Percentiles rank a stretch among this genome's conserved stretches.
Conservation (phyloP, 306 rosid genomes). For the Sphenostylis stenocarpa region DNA sequence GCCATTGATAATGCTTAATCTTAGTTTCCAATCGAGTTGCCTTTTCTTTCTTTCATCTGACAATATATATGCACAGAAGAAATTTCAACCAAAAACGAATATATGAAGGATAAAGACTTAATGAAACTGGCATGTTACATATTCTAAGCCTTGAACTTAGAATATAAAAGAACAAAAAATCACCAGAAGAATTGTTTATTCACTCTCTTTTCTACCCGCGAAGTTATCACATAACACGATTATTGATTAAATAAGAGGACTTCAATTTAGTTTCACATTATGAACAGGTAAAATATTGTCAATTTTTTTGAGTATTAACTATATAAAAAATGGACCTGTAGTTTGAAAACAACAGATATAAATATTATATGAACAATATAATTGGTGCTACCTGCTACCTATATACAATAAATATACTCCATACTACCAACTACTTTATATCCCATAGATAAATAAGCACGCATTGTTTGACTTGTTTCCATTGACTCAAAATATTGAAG, state of each 20-base stretch:
- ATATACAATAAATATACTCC: background rate
- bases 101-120: background rate
- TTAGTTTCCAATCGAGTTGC: background rate
- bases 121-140: background rate
- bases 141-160: background rate
- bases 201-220: background rate
- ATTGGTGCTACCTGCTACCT: background rate
- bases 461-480: background rate
- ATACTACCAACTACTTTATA: background rate
- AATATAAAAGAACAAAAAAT: background rate
- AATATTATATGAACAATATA: background rate
- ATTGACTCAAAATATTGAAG: background rate
- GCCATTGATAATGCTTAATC: background rate
- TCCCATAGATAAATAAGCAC: background rate
- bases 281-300: background rate
- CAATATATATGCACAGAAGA: background rate
- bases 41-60: conserved; percentile 24
- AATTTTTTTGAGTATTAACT: background rate
- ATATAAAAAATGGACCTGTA: background rate
- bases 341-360: background rate
- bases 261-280: background rate
- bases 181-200: background rate
- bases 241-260: background rate
- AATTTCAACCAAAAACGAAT: background rate
- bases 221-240: background rate